A percentile compares a stretch with the other conserved stretches of the same genome.
These are phyloP conservation scores for Acacia acuminata DNA, from an alignment of 306 rosid species.

Conservation along the genomic window DNA sequence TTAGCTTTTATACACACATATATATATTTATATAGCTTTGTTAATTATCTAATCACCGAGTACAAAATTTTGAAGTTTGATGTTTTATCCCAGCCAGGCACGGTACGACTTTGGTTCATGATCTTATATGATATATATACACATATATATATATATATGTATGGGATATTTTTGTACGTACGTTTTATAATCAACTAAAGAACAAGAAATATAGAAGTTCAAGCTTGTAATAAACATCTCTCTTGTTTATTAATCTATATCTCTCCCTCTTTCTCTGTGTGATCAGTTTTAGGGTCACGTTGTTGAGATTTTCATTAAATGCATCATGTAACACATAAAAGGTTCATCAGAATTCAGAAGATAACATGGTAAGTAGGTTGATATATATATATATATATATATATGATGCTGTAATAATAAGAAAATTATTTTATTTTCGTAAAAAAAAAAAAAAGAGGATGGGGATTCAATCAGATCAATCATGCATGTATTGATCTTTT, in stretches of 20 bases:
- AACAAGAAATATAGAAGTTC: neutral
- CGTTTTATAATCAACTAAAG: neutral
- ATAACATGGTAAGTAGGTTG: neutral
- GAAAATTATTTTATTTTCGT: neutral
- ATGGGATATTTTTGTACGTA: slow-evolving; percentile 20
- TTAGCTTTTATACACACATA: neutral
- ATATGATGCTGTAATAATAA: neutral
- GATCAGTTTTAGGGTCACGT: neutral
- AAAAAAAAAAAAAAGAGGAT: neutral
- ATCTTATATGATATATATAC: neutral
- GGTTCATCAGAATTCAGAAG: too few relatives aligned
- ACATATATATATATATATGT: slow-evolving; percentile 9
- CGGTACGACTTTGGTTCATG: neutral
- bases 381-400: too few relatives aligned
- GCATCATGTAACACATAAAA: too few relatives aligned
- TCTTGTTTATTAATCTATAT: neutral
- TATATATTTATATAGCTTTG: neutral
- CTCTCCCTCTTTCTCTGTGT: neutral
- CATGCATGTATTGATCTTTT: neutral
- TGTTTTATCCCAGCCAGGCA: neutral
- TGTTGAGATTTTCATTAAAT: neutral
- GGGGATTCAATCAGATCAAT: neutral
- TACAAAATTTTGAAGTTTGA: neutral
- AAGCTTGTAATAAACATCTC: neutral
- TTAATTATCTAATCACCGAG: neutral